Base-by-base conservation (phyloP, 202 grass and related monocot species). In the Schoenoplectus tabernaemontani region DNA sequence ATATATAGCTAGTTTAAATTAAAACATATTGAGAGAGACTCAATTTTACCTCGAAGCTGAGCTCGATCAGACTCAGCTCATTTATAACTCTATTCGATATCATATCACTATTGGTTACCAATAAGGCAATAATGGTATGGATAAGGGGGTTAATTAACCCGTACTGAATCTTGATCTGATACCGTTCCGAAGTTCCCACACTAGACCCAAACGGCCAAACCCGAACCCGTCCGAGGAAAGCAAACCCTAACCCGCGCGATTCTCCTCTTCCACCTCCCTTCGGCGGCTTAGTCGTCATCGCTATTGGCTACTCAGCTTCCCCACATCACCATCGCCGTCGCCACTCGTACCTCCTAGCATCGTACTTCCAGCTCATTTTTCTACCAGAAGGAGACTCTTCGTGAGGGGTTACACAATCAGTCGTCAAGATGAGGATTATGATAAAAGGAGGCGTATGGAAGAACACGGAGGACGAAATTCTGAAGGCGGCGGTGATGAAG, bases 361-460 rank as follows among this genome's bases (percentile, higher is more conserved):
- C 39, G 22, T 28, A 28, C 42, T 16, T 71, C 16, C 3, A 50
- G 5, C 22, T 72, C 68, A 28, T 48, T 26, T 47, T 32, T 48
- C 6, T 47, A 48, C 43, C n/a, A 30, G 10, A 30, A 48, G 23
- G 22, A 72, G 43, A 9, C 41, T 19, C 3, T 50, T 48, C 23
- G 68, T 26, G 68, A 28, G 24, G 43, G 43, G 68, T 17, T 16
- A 0, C 24, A 30, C 1, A 50, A 47, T 30, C 68, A 73, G 44
- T 50, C 68, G 68, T 2, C 84, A 98, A 89, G 81, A 98, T 95
- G 95, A 98, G 95, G 95, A 98, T 98, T 81, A 98, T 98, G 95
- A 98, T 98, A 32, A 98, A 98, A 84, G 95, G 95, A 57, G 95
- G 91, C 47, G 95, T 98, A 79, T 98, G 95, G 95, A 98, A 98